A percentile compares a stretch with the other conserved stretches of the same genome.
Conservation (phyloP, 208 protist genomes). For the Crithidia mellificae region DNA sequence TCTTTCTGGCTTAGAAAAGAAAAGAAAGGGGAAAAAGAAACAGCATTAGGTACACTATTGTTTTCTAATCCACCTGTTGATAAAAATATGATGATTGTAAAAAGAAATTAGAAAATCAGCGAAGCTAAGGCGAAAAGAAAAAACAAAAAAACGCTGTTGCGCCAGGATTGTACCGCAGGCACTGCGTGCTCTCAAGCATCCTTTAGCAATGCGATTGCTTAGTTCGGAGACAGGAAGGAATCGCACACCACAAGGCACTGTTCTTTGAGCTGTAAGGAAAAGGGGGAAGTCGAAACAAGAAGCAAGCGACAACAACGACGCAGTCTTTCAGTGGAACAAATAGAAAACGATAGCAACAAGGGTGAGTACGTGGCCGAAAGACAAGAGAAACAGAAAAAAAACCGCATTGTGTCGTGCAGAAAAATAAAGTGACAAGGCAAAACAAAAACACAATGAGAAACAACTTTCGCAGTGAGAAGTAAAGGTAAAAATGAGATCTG, state of each 20-base stretch:
- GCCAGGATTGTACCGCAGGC: not conserved
- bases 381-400: not conserved
- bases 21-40: slow-evolving; percentile 2
- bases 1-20: no score
- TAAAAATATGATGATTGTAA: no score
- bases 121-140: not conserved
- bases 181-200: not conserved
- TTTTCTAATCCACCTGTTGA: not conserved
- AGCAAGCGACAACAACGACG: not conserved
- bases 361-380: not conserved
- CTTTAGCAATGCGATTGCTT: not conserved
- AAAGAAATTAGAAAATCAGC: no score
- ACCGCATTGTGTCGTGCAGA: not conserved
- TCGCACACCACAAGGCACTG: not conserved
- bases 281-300: not conserved
- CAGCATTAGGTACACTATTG: not conserved
- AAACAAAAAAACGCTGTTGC: not conserved
- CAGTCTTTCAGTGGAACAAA: no score
- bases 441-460: not conserved
- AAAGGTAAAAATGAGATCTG: slow-evolving; percentile 8
- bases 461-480: slow-evolving; percentile 1
- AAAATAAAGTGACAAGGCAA: slow-evolving; percentile 4
- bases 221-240: slow-evolving; percentile 1
- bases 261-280: not conserved
- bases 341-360: no score